Base-by-base conservation (phyloP, 495 filamentous ascomycete species). In the Lindgomyces ingoldianus region DNA sequence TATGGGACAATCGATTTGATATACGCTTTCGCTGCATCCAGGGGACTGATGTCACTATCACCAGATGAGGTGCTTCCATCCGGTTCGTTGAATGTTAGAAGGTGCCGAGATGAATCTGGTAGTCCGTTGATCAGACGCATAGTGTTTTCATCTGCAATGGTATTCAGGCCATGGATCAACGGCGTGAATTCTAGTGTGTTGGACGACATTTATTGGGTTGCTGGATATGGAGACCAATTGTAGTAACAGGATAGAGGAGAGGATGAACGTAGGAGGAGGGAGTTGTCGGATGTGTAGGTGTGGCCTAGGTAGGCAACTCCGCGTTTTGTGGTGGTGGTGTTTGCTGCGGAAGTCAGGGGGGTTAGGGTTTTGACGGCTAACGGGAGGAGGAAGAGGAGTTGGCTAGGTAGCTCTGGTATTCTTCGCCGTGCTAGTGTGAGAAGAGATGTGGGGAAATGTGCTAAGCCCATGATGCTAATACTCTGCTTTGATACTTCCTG, bases 31-130 rank as follows among this genome's bases (percentile, higher is more conserved):
- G 64, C 64, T 16, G 64, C 64, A 22, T 67, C 64, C 25, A 56
- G 42, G 16, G 64, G 64, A 1, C 16, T 12, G 19, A 67, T 67
- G 26, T 22, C 49, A 24, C 41, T 49, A 1, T 57, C 64, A 2
- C 64, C 64, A 24, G 41, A 49, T 21, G 29, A 36, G 9, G 25
- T 55, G 3, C 42, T 62, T 6, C 64, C 64, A 36, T 67, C 64
- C 21, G 64, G 64, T 53, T 67, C 64, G 57, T 67, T 67, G 64
- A 67, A 67, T 11, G 16, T 41, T 2, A 67, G 57, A 1, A 67
- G 21, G 29, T 67, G 57, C 16, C 14, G 19, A 22, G 26, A 41
- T 11, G 57, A 56, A 9, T 26, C 12, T 8, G 64, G 64, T 1
- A 67, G 57, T 0, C n/a, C 1, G 42, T 55, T 50, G 12, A 67